Percentiles rank a stretch among this genome's conserved stretches.
These are phyloP conservation scores for Penicilliopsis zonata DNA, from an alignment of 495 filamentous ascomycete genomes.

Conservation along the genomic window DNA sequence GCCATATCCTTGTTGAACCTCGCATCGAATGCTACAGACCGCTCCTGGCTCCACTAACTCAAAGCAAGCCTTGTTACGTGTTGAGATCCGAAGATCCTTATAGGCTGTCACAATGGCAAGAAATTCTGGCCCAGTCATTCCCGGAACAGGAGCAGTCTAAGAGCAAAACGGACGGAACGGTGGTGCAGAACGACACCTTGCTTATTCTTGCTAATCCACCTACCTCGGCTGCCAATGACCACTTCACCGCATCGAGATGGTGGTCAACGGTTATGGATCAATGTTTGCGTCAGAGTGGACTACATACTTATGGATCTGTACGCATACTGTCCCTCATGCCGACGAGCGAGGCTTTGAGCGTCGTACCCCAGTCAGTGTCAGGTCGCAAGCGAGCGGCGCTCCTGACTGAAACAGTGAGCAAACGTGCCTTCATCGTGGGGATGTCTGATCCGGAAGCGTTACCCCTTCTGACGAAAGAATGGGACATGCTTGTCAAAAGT, in stretches of 20 bases:
- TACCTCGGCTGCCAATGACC: constrained; percentile 18
- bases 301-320: constrained; percentile 41
- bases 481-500: constrained; percentile 15
- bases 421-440: constrained; percentile 37
- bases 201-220: constrained; percentile 52
- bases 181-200: constrained; percentile 48
- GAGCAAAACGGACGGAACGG: constrained; percentile 11
- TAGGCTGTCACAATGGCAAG: constrained; percentile 35
- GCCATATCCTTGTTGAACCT: constrained; percentile 70
- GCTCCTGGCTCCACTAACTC: constrained; percentile 50
- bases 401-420: constrained; percentile 40
- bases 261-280: constrained; percentile 16
- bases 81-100: constrained; percentile 35
- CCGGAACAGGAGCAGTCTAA: constrained; percentile 18
- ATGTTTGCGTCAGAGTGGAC: constrained; percentile 15
- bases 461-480: constrained; percentile 12
- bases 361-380: constrained; percentile 40
- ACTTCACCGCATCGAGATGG: constrained; percentile 26
- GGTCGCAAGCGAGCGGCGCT: constrained; percentile 41
- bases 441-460: constrained; percentile 4
- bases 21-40: constrained; percentile 37
- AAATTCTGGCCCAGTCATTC: constrained; percentile 28
- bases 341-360: constrained; percentile 29
- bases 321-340: constrained; percentile 56
- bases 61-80: constrained; percentile 40